phyloP scores from a whole-genome alignment of 805 yeast genomes.

The Sugiyamaella americana region DNA sequence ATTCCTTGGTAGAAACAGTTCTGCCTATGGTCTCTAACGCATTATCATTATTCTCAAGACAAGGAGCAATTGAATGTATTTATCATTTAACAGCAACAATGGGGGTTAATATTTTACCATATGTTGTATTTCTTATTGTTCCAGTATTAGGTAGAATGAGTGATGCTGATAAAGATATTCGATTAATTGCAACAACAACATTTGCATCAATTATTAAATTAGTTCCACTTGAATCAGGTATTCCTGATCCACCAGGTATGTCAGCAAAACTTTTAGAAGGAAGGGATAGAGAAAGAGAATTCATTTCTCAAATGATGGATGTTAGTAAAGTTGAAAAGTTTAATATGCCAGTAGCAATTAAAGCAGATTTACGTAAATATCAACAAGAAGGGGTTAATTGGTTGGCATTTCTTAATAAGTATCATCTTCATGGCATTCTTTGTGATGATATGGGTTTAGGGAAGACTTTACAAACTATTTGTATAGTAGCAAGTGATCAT shows the following conservation, averaged over 20 bases:
- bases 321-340: slow-evolving; percentile 85
- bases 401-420: slow-evolving; percentile 91
- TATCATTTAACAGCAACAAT: slow-evolving; percentile 78
- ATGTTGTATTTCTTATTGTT: slow-evolving; percentile 89
- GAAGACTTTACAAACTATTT: slow-evolving; percentile 92
- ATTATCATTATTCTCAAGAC: slow-evolving; percentile 62
- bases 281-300: slow-evolving; percentile 89
- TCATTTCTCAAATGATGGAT: slow-evolving; percentile 96
- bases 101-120: slow-evolving; percentile 88
- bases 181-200: slow-evolving; percentile 87
- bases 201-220: slow-evolving; percentile 93
- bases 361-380: slow-evolving; percentile 87
- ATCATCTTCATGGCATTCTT: slow-evolving; percentile 91
- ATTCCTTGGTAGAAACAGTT: slow-evolving; percentile 68
- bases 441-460: slow-evolving; percentile 99
- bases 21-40: slow-evolving; percentile 79
- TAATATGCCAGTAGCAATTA: slow-evolving; percentile 81
- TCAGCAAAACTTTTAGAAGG: slow-evolving; percentile 78
- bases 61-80: slow-evolving; percentile 89
- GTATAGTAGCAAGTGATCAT: slow-evolving; percentile 95
- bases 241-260: slow-evolving; percentile 90
- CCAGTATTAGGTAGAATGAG: slow-evolving; percentile 98
- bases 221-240: slow-evolving; percentile 96
- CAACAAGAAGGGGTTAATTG: slow-evolving; percentile 99
- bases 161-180: slow-evolving; percentile 83